Base-by-base conservation (phyloP, 768 basidiomycete genomes). In the Phlegmacium glaucopus region DNA sequence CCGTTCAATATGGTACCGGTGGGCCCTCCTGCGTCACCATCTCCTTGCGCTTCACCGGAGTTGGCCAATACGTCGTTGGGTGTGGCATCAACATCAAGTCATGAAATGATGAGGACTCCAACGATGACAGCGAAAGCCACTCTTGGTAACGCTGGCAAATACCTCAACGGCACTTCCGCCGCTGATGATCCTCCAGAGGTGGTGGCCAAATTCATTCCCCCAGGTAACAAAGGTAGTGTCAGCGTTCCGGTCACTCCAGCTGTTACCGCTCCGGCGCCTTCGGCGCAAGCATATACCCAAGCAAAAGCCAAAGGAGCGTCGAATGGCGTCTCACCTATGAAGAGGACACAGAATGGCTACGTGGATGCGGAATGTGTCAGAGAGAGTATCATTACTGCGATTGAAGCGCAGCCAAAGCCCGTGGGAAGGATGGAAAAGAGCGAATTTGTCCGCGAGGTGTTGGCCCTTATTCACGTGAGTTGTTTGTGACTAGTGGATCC, bases 391-490 rank as follows among this genome's bases (percentile, higher is more conserved):
- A 46, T 68, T 30, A 51, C 55, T 44, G 55, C 60, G 32, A 45
- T 67, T 16, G 53, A 57, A 34, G 52, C 52, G 11, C 59, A 54
- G 22, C 48, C 57, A 32, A 53, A 58, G 18, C 49, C 52, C 11
- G 48, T 58, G 27, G 58, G 55, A 37, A 59, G 47, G 32, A 45
- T 77, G 54, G 77, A 75, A 50, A 74, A 72, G 61, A 80, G 78
- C 44, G 79, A 76, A 43, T 85, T 84, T 63, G 72, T 82, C 44
- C 67, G 72, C 53, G 79, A 83, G 60, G 66, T 84, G 49, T 61
- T 84, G 61, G 76, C 72, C 28, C 70, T 85, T 52, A 76, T 85
- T 53, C 79, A 83, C 60, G 83, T 85, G 44, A 52, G 80, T 70
- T 32, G 13, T 53, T 30, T 22, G 35, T 29, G 25, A 39, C 27